These are phyloP conservation scores for Colletotrichum sidae DNA, from an alignment of 2,329 filamentous ascomycete genomes.

Conservation along the genomic window DNA sequence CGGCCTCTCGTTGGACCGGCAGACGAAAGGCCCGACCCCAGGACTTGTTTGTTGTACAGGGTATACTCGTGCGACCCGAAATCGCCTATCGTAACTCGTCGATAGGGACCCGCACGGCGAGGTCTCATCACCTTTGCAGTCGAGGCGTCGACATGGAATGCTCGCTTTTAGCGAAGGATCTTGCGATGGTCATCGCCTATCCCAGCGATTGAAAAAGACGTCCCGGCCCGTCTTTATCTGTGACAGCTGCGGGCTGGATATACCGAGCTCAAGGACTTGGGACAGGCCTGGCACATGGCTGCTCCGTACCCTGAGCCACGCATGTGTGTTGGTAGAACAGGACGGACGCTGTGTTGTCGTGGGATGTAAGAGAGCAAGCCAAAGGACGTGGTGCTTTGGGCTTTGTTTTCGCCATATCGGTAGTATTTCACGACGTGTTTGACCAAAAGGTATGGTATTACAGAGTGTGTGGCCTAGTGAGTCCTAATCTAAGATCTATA, in stretches of 20 bases:
- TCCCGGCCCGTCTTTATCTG: background rate
- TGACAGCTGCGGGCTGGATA: background rate
- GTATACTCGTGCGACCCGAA: conserved; percentile 16
- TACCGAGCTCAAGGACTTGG: conserved; percentile 25
- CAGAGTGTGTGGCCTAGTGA: too few relatives aligned
- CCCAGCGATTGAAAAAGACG: background rate
- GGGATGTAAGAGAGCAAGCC: too few relatives aligned
- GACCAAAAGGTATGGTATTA: too few relatives aligned
- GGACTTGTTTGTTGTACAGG: conserved; percentile 9
- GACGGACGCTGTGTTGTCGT: too few relatives aligned
- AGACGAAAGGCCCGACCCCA: conserved; percentile 16
- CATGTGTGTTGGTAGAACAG: background rate
- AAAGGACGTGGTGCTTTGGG: too few relatives aligned
- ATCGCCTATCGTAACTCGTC: conserved; percentile 19
- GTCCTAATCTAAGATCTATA: too few relatives aligned
- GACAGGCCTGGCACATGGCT: background rate
- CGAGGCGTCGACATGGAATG: background rate
- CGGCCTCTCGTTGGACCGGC: background rate
- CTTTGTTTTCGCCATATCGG: too few relatives aligned
- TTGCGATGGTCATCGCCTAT: too few relatives aligned
- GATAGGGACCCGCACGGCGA: background rate
- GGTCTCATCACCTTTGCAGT: background rate
- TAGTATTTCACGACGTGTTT: too few relatives aligned
- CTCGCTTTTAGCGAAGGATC: too few relatives aligned
- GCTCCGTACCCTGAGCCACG: background rate